Evolutionary conservation across 2,329 filamentous ascomycete species (phyloP), one percentile per base, ranked within the genome.

Genomic region (Raffaelea arxii): DNA sequence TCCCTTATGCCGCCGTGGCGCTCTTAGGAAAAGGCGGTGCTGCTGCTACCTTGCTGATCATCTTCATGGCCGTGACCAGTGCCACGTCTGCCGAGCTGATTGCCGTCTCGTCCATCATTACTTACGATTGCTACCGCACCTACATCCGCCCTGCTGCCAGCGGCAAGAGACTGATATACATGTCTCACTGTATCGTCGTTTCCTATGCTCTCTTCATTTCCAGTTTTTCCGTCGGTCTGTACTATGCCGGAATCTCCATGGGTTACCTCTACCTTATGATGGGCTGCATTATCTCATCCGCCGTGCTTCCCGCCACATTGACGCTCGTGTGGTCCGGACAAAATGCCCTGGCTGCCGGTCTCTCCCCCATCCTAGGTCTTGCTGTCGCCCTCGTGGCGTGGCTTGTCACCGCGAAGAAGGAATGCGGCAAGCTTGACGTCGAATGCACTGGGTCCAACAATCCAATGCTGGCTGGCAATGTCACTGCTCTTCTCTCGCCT

Each of bases 1-100:
- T 95, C 1, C 90, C 89, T 0, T 88, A 90, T 48, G 88, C 87
- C 1, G 85, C 90, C 0, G 85, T 94, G 4, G 86, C 86, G 1
- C 65, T 96, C 9, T 75, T 95, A 6, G 90, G 89, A 1, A 82
- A 82, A 55, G 86, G 86, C 3, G 89, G 89, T 42, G 89, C 88
- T 1, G 78, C 81, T 2, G 86, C 80, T 0, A 88, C 86, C 0
- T 73, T 94, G 1, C 67, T 95, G 11, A 80, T 94, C 53, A 75
- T 94, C 46, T 94, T 94, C 69, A 87, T 94, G 80, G 89, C 90
- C 21, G 88, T 94, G 21, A 94, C 89, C 0, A 87, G 80, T 2
- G 85, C 88, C 0, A 85, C 84, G 52, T 90, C 84, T 2, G 83
- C 87, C 0, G 85, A 94, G 61, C 69, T 94, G 6, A 91, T 95